A percentile compares a stretch with the other conserved stretches of the same genome.
Evolutionary conservation across 495 filamentous ascomycete species (phyloP).

Genomic region (Penicillium roqueforti): DNA sequence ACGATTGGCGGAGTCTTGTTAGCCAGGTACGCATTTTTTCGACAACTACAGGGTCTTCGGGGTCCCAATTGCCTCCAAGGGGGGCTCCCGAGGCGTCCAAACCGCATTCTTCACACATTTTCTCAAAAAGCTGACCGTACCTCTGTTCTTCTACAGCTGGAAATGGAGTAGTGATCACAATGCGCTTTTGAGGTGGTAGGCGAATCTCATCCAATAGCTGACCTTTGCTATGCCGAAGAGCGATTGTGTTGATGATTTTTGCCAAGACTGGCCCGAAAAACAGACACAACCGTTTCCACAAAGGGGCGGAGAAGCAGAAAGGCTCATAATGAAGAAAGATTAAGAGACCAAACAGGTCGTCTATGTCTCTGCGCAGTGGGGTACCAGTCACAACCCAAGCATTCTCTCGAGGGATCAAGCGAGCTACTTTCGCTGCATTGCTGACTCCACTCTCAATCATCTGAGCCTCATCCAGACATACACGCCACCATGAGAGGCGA

Average conservation of each 20-base stretch:
- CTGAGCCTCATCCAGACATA: conserved; percentile 92
- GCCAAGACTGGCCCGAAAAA: conserved; percentile 57
- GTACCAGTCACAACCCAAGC: conserved; percentile 95
- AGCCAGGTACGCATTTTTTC: conserved; percentile 70
- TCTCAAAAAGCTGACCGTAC: conserved; percentile 65
- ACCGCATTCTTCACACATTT: conserved; percentile 67
- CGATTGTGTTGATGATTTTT: conserved; percentile 60
- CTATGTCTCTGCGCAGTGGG: conserved; percentile 73
- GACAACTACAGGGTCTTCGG: conserved; percentile 50
- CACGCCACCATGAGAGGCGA: conserved; percentile 82
- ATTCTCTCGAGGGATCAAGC: conserved; percentile 74
- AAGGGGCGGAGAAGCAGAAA: conserved; percentile 53
- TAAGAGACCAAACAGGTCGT: conserved; percentile 64
- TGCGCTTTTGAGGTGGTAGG: conserved; percentile 70
- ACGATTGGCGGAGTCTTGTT: conserved; percentile 70
- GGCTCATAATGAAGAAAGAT: conserved; percentile 78
- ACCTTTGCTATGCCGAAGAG: conserved; percentile 83
- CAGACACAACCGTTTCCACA: conserved; percentile 64
- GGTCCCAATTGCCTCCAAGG: conserved; percentile 55
- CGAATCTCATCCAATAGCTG: conserved; percentile 64
- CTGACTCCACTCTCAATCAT: conserved; percentile 88
- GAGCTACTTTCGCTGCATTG: conserved; percentile 74
- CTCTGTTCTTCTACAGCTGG: conserved; percentile 83
- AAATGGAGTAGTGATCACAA: conserved; percentile 87
- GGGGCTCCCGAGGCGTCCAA: conserved; percentile 63